phyloP scores from a whole-genome alignment of 306 rosid species.

The Boehmeria nivea region DNA sequence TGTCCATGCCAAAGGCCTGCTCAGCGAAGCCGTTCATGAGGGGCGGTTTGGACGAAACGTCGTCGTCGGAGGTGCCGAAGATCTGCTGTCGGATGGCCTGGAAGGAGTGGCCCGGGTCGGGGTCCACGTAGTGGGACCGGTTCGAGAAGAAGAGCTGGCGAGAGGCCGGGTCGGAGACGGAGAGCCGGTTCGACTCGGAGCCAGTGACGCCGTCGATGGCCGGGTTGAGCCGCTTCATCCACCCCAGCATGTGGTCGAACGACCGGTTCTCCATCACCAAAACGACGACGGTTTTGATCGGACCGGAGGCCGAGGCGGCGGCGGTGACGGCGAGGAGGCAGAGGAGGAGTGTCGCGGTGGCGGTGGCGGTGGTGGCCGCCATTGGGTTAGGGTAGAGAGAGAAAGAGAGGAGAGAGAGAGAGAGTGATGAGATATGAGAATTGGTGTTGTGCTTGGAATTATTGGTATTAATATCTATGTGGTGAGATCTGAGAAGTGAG shows the following conservation, averaged over 20 bases:
- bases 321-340: constrained; percentile 3
- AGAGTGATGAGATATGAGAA: not conserved
- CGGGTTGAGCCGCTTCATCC: constrained; percentile 84
- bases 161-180: constrained; percentile 48
- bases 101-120: constrained; percentile 93
- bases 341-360: not conserved
- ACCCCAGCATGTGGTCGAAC: constrained; percentile 94
- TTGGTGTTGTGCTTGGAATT: not conserved
- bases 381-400: too few relatives aligned
- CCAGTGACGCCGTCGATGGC: constrained; percentile 74
- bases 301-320: constrained; percentile 13
- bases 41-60: constrained; percentile 47
- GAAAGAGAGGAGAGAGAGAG: not conserved
- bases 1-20: constrained; percentile 73
- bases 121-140: constrained; percentile 54
- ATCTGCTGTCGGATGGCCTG: constrained; percentile 79
- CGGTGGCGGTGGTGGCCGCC: constrained; percentile 6
- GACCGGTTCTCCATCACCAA: constrained; percentile 91
- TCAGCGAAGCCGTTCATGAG: constrained; percentile 90
- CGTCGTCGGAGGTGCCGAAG: constrained; percentile 45
- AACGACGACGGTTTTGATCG: constrained; percentile 72
- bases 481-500: too few relatives aligned
- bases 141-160: constrained; percentile 37
- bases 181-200: constrained; percentile 36
- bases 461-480: too few relatives aligned